Conservation (phyloP, 352 stramenopile genomes). For the Globisporangium mamillatum region DNA sequence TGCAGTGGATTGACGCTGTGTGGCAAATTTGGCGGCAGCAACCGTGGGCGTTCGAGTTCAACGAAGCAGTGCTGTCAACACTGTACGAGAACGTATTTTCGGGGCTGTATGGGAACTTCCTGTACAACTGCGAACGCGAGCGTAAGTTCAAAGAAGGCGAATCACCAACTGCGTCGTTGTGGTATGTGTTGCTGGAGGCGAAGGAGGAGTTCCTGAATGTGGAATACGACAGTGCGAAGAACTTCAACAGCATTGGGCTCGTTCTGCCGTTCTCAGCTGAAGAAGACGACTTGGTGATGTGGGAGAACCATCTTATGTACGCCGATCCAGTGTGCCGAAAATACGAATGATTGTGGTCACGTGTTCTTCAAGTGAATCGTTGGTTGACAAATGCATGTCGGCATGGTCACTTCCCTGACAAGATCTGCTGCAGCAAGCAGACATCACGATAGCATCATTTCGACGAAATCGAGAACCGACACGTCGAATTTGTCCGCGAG, state of each 20-base stretch:
- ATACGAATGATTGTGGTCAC: conserved; percentile 48
- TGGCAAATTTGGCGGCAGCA: conserved; percentile 97
- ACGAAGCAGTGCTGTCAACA: conserved; percentile 86
- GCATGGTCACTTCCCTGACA: background rate
- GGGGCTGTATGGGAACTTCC: conserved; percentile 96
- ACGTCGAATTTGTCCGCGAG: conserved; percentile 47
- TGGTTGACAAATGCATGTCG: background rate
- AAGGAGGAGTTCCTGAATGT: conserved; percentile 75
- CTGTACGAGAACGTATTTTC: conserved; percentile 97
- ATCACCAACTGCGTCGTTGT: conserved; percentile 66
- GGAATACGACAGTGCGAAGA: conserved; percentile 82
- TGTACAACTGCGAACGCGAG: conserved; percentile 95
- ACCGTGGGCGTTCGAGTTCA: conserved; percentile 98
- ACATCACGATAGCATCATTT: conserved; percentile 56
- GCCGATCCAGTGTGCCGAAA: conserved; percentile 85
- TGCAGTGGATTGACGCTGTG: conserved; percentile 98
- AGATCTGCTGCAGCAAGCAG: background rate
- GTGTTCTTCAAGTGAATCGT: conserved; percentile 3
- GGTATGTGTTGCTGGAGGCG: conserved; percentile 57
- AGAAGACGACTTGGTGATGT: conserved; percentile 82
- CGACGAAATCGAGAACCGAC: conserved; percentile 57
- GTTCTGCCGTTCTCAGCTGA: conserved; percentile 78
- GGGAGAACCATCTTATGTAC: conserved; percentile 77
- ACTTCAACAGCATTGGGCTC: conserved; percentile 83
- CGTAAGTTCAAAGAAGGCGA: conserved; percentile 59